Evolutionary conservation across 345 rosid genomes (phyloP).

Genomic region (Firmiana major): DNA sequence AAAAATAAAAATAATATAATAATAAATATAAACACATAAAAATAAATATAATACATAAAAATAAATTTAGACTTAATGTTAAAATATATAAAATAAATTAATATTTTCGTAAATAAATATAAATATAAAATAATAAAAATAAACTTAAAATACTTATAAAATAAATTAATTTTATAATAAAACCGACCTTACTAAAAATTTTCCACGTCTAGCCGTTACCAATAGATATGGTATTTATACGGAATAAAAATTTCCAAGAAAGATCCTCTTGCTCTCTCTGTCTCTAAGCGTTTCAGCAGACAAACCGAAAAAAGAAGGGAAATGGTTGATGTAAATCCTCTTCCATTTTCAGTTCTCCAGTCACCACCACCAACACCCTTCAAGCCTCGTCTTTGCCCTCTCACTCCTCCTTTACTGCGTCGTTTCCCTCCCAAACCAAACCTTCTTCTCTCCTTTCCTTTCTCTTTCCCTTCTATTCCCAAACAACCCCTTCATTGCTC

Average conservation of each 20-base stretch:
- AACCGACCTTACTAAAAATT: too few relatives aligned
- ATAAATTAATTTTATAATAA: too few relatives aligned
- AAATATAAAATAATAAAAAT: too few relatives aligned
- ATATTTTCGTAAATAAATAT: too few relatives aligned
- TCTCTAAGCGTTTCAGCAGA: background rate
- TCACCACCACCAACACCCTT: background rate
- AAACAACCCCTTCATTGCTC: constrained; percentile 28
- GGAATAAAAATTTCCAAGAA: background rate
- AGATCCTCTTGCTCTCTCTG: background rate
- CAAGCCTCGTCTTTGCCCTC: constrained; percentile 8
- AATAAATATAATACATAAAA: too few relatives aligned
- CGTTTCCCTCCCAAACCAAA: constrained; percentile 15
- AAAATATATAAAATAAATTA: too few relatives aligned
- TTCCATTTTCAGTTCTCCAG: background rate
- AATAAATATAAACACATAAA: too few relatives aligned
- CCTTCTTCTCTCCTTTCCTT: constrained; percentile 15
- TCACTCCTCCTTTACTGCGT: constrained; percentile 9
- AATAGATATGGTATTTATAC: too few relatives aligned
- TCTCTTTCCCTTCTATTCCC: constrained; percentile 5
- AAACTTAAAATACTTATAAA: too few relatives aligned
- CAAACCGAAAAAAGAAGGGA: background rate
- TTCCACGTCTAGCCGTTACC: too few relatives aligned
- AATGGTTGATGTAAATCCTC: background rate
- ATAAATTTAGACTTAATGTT: too few relatives aligned
- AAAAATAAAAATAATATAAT: too few relatives aligned